Evolutionary conservation across 1,139 yeast genomes (phyloP).

Genomic region (Geotrichum citri-aurantii): DNA sequence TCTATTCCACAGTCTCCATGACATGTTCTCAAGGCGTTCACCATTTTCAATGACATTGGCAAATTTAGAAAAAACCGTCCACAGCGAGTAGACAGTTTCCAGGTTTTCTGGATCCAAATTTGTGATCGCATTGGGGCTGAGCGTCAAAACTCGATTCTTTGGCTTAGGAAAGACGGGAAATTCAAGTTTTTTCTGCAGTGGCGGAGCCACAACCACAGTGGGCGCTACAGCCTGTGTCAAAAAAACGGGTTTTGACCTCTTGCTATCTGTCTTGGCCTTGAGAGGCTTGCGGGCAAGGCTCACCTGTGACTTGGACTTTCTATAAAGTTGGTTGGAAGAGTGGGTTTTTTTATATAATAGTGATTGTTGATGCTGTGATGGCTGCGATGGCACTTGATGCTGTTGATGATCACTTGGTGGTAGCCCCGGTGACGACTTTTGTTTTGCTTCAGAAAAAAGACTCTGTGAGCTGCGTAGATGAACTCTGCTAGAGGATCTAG

Average conservation of each 20-base stretch:
- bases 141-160: constrained; percentile 26
- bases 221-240: neutral
- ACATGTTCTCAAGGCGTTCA: constrained; percentile 49
- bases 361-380: neutral
- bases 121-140: constrained; percentile 29
- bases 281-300: neutral
- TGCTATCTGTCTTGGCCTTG: neutral
- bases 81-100: constrained; percentile 40
- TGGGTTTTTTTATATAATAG: neutral
- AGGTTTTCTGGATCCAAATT: constrained; percentile 41
- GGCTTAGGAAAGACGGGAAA: constrained; percentile 7
- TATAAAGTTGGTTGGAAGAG: constrained; percentile 1
- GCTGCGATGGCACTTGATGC: neutral
- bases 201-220: neutral
- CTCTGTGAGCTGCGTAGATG: constrained; percentile 1
- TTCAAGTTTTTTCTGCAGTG: neutral
- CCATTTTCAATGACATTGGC: constrained; percentile 49
- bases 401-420: neutral
- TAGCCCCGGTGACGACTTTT: neutral
- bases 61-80: constrained; percentile 53
- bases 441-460: neutral
- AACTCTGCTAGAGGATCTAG: constrained; percentile 3
- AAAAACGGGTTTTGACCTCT: neutral
- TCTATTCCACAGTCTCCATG: constrained; percentile 55
- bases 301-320: constrained; percentile 5